These are phyloP conservation scores for Trypanosoma melophagium DNA, from an alignment of 208 protist species.

Conservation along the genomic window DNA sequence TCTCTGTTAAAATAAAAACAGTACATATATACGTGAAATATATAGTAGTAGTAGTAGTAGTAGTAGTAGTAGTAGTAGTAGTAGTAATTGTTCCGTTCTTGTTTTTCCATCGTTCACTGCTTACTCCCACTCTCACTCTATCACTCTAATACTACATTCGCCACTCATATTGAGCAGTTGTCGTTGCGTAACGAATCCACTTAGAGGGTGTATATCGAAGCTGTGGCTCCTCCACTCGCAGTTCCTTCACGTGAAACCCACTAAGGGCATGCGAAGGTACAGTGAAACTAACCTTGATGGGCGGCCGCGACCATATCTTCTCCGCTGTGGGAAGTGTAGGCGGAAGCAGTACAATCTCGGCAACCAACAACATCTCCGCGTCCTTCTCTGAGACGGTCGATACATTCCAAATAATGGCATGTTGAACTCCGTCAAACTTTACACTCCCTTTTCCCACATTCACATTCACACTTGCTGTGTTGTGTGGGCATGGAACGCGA, in stretches of 20 bases:
- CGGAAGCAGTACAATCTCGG: conserved; percentile 91
- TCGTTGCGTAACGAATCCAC: conserved; percentile 98
- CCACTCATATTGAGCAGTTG: conserved; percentile 96
- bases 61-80: too few species aligned
- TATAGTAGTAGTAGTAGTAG: too few species aligned
- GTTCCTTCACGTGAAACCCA: conserved; percentile 94
- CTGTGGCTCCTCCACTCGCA: conserved; percentile 86
- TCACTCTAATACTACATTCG: conserved; percentile 90
- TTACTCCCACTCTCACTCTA: too few species aligned
- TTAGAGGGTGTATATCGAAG: conserved; percentile 92
- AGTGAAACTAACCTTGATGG: conserved; percentile 95
- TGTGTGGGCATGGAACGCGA: conserved; percentile 90
- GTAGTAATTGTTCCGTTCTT: too few species aligned
- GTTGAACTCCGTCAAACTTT: conserved; percentile 85
- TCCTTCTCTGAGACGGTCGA: conserved; percentile 67
- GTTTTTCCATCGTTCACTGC: background rate
- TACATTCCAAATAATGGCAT: conserved; percentile 93
- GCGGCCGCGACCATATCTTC: conserved; percentile 92
- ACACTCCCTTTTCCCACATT: conserved; percentile 85
- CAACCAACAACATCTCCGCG: conserved; percentile 84
- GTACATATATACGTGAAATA: conserved; percentile 12
- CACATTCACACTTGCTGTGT: conserved; percentile 89
- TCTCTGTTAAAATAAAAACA: background rate
- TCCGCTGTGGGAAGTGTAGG: conserved; percentile 61
- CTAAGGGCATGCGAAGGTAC: conserved; percentile 95